phyloP scores from a whole-genome alignment of 495 filamentous ascomycete genomes.

The Podospora conica region DNA sequence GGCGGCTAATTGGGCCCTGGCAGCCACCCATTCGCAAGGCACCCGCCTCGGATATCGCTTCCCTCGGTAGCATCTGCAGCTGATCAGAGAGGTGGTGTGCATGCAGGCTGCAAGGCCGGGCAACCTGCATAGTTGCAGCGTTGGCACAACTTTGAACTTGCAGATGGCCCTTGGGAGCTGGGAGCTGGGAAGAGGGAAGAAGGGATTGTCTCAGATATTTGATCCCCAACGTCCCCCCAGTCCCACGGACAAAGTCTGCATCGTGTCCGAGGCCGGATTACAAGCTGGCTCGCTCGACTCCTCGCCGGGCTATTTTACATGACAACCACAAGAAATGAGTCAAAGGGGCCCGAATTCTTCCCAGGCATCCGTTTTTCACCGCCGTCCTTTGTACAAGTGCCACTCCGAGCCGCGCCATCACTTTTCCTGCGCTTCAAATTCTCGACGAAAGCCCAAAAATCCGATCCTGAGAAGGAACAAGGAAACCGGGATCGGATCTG shows the following conservation, averaged over 20 bases:
- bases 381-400: neutral
- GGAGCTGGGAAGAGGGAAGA: neutral
- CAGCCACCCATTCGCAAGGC: neutral
- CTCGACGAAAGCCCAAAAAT: neutral
- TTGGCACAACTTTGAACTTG: neutral
- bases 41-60: neutral
- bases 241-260: neutral
- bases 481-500: no score
- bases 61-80: neutral
- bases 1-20: slow-evolving; percentile 1
- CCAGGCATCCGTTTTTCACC: neutral
- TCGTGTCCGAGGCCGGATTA: neutral
- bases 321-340: neutral
- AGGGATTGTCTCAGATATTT: neutral
- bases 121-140: neutral
- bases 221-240: neutral
- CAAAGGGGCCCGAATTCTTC: neutral
- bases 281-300: neutral
- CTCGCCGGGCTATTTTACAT: neutral
- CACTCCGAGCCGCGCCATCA: neutral
- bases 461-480: neutral
- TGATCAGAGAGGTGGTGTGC: slow-evolving; percentile 1
- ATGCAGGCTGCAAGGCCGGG: slow-evolving; percentile 2
- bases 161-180: neutral
- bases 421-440: neutral